Conservation (phyloP, 2,329 filamentous ascomycete species). For the Graphiopsis chlorocephala region DNA sequence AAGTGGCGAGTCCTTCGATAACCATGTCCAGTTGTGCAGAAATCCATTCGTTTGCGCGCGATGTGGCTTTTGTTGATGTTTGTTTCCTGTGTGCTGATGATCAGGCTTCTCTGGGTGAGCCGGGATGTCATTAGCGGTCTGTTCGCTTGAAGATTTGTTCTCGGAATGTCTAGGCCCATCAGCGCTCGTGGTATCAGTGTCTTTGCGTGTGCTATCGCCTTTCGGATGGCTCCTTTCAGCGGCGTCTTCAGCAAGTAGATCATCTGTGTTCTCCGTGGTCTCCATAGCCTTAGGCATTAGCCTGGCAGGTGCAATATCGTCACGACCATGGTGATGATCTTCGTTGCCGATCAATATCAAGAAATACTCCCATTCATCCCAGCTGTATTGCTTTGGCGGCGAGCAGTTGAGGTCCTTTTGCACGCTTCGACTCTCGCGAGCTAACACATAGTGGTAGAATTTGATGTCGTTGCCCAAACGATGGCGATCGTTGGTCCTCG, state of each 20-base stretch:
- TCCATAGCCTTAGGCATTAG: background rate
- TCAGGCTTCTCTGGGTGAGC: background rate
- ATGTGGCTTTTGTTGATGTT: background rate
- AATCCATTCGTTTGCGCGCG: background rate
- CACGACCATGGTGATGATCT: slow-evolving; percentile 32
- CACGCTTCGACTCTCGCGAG: slow-evolving; percentile 44
- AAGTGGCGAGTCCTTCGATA: slow-evolving; percentile 65
- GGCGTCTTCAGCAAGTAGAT: background rate
- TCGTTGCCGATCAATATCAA: slow-evolving; percentile 47
- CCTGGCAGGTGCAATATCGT: background rate
- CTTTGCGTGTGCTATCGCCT: background rate
- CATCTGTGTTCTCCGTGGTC: background rate
- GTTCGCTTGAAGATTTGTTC: background rate
- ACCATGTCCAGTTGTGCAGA: slow-evolving; percentile 64
- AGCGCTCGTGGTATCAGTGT: background rate
- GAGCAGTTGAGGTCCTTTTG: slow-evolving; percentile 41
- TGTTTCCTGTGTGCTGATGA: background rate
- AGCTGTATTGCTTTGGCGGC: slow-evolving; percentile 38
- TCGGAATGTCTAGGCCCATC: background rate
- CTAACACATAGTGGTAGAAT: slow-evolving; percentile 51
- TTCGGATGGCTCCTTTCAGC: background rate
- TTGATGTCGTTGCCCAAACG: slow-evolving; percentile 46
- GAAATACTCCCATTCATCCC: slow-evolving; percentile 49
- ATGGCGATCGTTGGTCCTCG: slow-evolving; percentile 35
- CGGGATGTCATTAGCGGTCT: background rate